phyloP scores from a whole-genome alignment of 2,329 filamentous ascomycete species.

The Fusarium humuli region DNA sequence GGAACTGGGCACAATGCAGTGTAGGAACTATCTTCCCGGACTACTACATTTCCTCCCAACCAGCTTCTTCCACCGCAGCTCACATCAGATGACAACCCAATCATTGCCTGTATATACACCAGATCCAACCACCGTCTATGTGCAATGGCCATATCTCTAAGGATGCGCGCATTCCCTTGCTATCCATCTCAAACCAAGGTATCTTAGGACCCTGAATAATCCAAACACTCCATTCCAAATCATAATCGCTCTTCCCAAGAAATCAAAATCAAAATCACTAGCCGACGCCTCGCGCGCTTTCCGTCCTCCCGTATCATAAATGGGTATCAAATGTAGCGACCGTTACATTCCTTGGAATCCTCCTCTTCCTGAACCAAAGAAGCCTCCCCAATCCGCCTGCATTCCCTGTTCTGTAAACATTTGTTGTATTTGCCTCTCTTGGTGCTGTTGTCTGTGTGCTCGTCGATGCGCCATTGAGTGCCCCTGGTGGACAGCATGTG shows the following conservation, averaged over 20 bases:
- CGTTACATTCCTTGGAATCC: conserved; percentile 58
- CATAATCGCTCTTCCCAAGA: conserved; percentile 38
- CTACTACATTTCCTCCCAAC: conserved; percentile 16
- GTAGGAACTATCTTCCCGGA: conserved; percentile 2
- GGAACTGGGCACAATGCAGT: conserved; percentile 12
- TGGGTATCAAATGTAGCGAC: conserved; percentile 55
- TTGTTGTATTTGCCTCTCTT: conserved; percentile 60
- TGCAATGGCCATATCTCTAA: conserved; percentile 38
- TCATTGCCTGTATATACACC: conserved; percentile 28
- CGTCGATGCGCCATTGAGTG: conserved; percentile 42
- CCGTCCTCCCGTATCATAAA: conserved; percentile 48
- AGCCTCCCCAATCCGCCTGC: conserved; percentile 60
- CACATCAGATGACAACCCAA: conserved; percentile 6
- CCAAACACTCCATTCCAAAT: conserved; percentile 37
- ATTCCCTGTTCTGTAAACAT: conserved; percentile 62
- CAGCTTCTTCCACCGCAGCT: conserved; percentile 2
- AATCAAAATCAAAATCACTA: conserved; percentile 41
- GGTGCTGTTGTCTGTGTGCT: conserved; percentile 48
- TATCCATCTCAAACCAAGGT: conserved; percentile 22
- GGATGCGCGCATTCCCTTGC: conserved; percentile 22
- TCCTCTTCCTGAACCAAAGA: conserved; percentile 59
- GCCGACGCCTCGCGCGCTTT: conserved; percentile 45
- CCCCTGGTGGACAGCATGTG: conserved; percentile 43
- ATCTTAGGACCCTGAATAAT: conserved; percentile 15
- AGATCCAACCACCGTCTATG: conserved; percentile 33